Percentiles rank a stretch among this genome's conserved stretches.
Conservation (phyloP, 2,329 filamentous ascomycete genomes). For the Exophiala phaeomuriformis region DNA sequence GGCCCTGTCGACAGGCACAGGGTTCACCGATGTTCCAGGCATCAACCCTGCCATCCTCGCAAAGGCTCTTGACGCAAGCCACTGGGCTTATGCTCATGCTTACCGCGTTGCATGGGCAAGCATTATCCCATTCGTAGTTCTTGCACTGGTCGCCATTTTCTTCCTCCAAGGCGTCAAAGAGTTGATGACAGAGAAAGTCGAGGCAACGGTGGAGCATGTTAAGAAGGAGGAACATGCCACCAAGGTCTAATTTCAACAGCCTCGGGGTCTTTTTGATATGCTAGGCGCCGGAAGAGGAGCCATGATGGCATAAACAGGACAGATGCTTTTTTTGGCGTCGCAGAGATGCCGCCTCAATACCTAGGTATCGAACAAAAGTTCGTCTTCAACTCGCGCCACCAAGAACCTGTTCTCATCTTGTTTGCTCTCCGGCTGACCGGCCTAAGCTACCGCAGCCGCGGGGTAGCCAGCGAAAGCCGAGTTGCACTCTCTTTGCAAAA, state of each 20-base stretch:
- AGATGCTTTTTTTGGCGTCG: neutral
- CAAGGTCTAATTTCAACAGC: neutral
- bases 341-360: too few relatives aligned
- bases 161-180: slow-evolving; percentile 45
- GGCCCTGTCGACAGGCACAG: slow-evolving; percentile 35
- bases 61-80: slow-evolving; percentile 37
- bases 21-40: slow-evolving; percentile 32
- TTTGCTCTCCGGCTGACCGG: too few relatives aligned
- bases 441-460: too few relatives aligned
- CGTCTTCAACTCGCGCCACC: too few relatives aligned
- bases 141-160: slow-evolving; percentile 41
- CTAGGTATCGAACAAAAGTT: too few relatives aligned
- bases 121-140: slow-evolving; percentile 47
- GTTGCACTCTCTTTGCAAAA: too few relatives aligned
- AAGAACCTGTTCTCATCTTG: too few relatives aligned
- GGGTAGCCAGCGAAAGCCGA: too few relatives aligned
- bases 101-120: slow-evolving; percentile 47
- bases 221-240: neutral
- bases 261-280: neutral
- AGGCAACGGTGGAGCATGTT: slow-evolving; percentile 44
- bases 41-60: slow-evolving; percentile 36
- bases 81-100: slow-evolving; percentile 42
- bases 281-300: neutral
- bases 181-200: slow-evolving; percentile 49
- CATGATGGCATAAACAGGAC: neutral